A percentile compares a stretch with the other conserved stretches of the same genome.
phyloP scores from a whole-genome alignment of 108 stramenopile genomes.

The Skeletonema grethae region DNA sequence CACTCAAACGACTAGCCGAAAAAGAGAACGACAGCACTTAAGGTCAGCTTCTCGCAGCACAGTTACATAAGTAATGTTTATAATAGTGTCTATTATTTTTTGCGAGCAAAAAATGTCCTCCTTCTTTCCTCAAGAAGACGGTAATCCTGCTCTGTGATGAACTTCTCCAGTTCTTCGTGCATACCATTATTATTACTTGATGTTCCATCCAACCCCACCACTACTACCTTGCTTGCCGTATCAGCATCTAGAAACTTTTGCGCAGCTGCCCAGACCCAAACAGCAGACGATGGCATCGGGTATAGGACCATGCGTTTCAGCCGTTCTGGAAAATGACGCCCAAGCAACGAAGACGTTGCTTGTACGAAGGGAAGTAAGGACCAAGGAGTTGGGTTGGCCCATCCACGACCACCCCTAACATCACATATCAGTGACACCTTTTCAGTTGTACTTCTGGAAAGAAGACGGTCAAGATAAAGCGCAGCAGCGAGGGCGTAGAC shows the following conservation, averaged over 20 bases:
- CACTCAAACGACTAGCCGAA: conserved; percentile 17
- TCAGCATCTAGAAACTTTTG: conserved; percentile 61
- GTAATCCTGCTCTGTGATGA: conserved; percentile 23
- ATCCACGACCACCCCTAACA: conserved; percentile 73
- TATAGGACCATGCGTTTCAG: conserved; percentile 57
- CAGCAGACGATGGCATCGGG: conserved; percentile 61
- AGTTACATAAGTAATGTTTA: background rate
- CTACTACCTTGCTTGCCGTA: conserved; percentile 56
- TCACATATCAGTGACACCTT: conserved; percentile 63
- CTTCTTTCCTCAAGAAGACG: conserved; percentile 30
- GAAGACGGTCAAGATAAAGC: conserved; percentile 62
- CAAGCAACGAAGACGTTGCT: conserved; percentile 49
- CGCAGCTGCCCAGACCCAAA: conserved; percentile 48
- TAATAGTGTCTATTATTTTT: background rate
- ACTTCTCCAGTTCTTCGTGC: conserved; percentile 17
- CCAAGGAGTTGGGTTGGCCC: conserved; percentile 66
- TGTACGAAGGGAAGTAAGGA: conserved; percentile 65
- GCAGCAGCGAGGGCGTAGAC: conserved; percentile 77
- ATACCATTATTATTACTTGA: background rate
- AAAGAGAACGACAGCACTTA: background rate
- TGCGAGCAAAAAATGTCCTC: conserved; percentile 16
- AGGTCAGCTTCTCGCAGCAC: background rate
- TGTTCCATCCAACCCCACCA: conserved; percentile 24
- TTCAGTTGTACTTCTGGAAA: conserved; percentile 54
- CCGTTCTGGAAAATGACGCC: conserved; percentile 70